Evolutionary conservation across 495 filamentous ascomycete species (phyloP), one percentile per base, ranked within the genome.

Genomic region (Tetracladium marchalianum): DNA sequence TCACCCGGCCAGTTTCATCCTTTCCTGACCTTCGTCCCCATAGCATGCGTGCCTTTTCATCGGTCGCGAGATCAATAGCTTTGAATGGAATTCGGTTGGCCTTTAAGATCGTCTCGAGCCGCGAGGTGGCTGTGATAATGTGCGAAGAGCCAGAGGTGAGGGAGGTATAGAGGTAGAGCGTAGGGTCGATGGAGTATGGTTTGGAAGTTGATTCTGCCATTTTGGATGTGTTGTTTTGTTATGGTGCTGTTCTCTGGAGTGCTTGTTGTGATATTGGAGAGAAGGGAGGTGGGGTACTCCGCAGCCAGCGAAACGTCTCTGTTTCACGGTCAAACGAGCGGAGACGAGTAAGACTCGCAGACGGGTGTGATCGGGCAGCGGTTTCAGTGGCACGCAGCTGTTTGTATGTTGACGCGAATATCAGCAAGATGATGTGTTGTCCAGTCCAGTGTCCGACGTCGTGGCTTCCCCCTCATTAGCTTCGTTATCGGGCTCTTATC

Each of bases 81-180:
- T 84, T 87, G 69, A 95, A 99, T 17, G 86, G 83, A 39, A 99
- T 83, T 53, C 82, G 83, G 70, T 97, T 95, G 32, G 88, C 89
- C 63, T 89, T 93, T 49, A 99, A 78, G 61, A 99, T 94, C 15
- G 90, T 95, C 66, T 97, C 90, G 44, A 99, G 71, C 32, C 93
- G 84, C 18, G 89, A 87, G 0, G 92, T 99, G 2, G 93, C 92
- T 33, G 92, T 97, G 55, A 96, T 80, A 65, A 97, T 96, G 65
- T 95, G 88, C n/a, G 89, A 94, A 5, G 88, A 94, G 52, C 90
- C 90, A 46, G 89, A 84, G n/a, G 90, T 95, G 18, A 96, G 73
- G 53, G 88, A 95, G 44, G 90, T 94, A 70, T 90, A 94, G 59
- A 96, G 80, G 67, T 90, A 96, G 34, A 96, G 81, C 16, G 83